Evolutionary conservation across 73 alveolate species (phyloP).

Genomic region (Breviolum minutum): DNA sequence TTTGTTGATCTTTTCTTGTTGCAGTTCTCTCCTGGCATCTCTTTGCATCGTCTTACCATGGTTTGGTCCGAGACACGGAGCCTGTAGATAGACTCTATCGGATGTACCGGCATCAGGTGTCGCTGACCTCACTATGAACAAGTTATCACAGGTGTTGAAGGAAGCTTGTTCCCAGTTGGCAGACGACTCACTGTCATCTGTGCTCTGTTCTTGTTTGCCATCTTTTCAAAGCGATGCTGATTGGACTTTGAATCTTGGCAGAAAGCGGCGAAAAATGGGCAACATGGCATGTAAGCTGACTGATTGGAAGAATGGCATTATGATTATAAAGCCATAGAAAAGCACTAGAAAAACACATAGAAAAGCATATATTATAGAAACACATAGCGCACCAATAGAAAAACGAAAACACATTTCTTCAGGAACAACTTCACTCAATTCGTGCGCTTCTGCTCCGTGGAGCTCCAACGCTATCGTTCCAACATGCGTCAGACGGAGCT

Average conservation of each 20-base stretch:
- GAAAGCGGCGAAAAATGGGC: background rate
- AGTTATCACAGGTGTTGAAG: constrained; percentile 84
- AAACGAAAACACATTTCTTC: background rate
- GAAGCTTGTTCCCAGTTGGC: constrained; percentile 81
- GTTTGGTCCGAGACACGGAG: background rate
- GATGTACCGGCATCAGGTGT: background rate
- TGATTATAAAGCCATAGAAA: background rate
- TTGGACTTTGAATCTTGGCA: background rate
- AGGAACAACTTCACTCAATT: constrained; percentile 89
- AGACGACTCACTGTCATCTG: constrained; percentile 52
- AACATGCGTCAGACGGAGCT: constrained; percentile 90
- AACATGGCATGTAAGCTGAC: no score
- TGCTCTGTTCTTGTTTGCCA: constrained; percentile 56
- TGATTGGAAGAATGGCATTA: no score
- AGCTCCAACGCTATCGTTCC: constrained; percentile 78
- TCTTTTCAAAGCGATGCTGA: constrained; percentile 65
- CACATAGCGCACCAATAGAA: background rate
- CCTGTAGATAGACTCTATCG: no score
- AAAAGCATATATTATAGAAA: background rate
- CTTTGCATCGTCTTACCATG: background rate
- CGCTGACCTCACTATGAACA: constrained; percentile 84
- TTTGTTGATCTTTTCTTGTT: no score
- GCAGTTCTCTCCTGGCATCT: no score
- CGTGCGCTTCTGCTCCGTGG: constrained; percentile 79
- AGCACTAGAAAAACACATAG: background rate